Conservation (phyloP, 441 rosid genomes). For the Gossypium schwendimanii region DNA sequence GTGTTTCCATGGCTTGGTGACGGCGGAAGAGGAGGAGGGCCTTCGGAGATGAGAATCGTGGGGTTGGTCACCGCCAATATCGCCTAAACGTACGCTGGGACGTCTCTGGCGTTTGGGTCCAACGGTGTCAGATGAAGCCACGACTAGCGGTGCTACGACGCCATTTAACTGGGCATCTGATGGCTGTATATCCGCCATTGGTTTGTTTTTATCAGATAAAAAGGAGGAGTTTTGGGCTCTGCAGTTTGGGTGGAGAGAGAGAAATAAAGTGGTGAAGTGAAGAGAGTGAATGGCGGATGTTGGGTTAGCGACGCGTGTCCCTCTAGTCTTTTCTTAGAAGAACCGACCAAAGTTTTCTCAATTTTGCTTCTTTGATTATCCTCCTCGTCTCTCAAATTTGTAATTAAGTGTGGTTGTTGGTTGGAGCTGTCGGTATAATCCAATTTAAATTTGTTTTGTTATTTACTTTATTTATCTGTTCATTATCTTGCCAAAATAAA, state of each 20-base stretch:
- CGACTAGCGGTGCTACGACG: constrained; percentile 22
- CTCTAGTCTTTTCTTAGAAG: neutral
- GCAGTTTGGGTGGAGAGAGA: neutral
- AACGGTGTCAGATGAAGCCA: constrained; percentile 41
- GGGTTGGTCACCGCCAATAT: constrained; percentile 69
- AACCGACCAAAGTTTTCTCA: neutral
- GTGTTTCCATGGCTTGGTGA: constrained; percentile 32
- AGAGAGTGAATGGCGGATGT: neutral
- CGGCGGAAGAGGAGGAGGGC: constrained; percentile 9
- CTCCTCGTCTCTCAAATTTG: neutral
- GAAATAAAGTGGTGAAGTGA: neutral
- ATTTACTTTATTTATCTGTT: neutral
- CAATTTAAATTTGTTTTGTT: neutral
- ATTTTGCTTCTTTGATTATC: neutral
- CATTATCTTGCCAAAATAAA: neutral
- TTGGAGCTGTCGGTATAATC: neutral
- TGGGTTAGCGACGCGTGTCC: constrained; percentile 30
- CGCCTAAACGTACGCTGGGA: constrained; percentile 83
- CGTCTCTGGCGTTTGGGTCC: constrained; percentile 71
- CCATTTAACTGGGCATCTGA: constrained; percentile 42
- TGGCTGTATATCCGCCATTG: constrained; percentile 45
- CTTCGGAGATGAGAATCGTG: constrained; percentile 45
- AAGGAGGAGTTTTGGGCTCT: neutral
- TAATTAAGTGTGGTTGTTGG: neutral
- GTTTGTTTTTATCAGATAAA: neutral